Evolutionary conservation across 257 asterid genomes (phyloP).

Genomic region (Solanum lycopersicoides): DNA sequence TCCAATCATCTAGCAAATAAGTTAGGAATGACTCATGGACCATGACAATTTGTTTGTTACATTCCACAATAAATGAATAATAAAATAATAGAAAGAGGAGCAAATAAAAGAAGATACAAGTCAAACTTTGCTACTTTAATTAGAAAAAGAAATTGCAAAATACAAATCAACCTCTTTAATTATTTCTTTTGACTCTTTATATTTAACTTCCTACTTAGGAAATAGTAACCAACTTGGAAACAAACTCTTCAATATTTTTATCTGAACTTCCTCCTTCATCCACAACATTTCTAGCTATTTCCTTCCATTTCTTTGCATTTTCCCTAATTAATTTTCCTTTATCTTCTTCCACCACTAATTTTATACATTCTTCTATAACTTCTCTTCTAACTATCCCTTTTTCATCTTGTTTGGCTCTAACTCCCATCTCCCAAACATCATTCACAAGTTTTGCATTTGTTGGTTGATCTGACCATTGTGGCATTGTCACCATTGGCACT

Average conservation of each 20-base stretch:
- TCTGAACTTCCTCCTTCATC: conserved; percentile 37
- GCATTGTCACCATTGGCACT: not conserved
- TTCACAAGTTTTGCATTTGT: conserved; percentile 27
- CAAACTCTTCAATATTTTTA: conserved; percentile 16
- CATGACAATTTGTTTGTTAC: not conserved
- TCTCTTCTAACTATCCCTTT: conserved; percentile 22
- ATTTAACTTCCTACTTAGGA: no score
- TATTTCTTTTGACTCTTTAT: not conserved
- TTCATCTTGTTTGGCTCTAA: conserved; percentile 14
- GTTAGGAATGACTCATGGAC: not conserved
- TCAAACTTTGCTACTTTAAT: not conserved
- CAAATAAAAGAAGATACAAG: not conserved
- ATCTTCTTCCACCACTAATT: conserved; percentile 17
- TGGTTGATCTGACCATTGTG: conserved; percentile 32
- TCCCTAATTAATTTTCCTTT: conserved; percentile 11
- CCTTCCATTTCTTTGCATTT: conserved; percentile 25
- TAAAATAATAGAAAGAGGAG: not conserved
- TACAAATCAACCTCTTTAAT: not conserved
- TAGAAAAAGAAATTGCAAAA: not conserved
- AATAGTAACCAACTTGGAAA: not conserved
- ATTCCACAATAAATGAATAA: not conserved
- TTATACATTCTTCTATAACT: conserved; percentile 8
- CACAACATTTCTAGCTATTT: conserved; percentile 15
- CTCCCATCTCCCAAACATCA: conserved; percentile 33
- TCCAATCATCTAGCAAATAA: not conserved